Conservation (phyloP, 768 basidiomycete species). For the Mycena rosella region DNA sequence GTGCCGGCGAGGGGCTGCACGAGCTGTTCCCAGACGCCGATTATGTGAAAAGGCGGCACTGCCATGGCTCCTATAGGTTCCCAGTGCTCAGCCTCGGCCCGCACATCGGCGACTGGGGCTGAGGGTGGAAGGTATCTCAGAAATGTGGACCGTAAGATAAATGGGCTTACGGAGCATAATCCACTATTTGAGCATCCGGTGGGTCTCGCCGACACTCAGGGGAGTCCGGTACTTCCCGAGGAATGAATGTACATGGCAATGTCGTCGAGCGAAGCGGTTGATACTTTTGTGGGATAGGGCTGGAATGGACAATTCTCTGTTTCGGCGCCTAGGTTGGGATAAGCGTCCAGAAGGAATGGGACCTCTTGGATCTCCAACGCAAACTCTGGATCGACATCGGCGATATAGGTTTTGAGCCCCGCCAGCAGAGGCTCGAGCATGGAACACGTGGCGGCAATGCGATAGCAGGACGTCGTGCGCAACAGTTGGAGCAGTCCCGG, state of each 20-base stretch:
- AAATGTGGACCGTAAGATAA: background rate
- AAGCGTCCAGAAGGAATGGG: background rate
- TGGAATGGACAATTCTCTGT: background rate
- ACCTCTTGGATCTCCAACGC: background rate
- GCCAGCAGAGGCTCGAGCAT: background rate
- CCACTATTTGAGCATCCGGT: slow-evolving; percentile 41
- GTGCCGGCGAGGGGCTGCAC: slow-evolving; percentile 39
- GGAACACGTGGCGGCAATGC: background rate
- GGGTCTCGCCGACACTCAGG: slow-evolving; percentile 50
- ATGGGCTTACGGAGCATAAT: slow-evolving; percentile 37
- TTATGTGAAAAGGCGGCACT: slow-evolving; percentile 50
- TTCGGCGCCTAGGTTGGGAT: background rate
- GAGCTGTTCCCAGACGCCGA: slow-evolving; percentile 44
- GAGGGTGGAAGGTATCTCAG: background rate
- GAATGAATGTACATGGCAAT: slow-evolving; percentile 51
- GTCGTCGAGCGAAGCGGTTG: slow-evolving; percentile 29
- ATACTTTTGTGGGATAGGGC: background rate
- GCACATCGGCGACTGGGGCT: slow-evolving; percentile 31
- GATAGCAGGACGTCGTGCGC: background rate
- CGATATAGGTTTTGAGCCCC: background rate
- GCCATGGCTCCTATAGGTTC: slow-evolving; percentile 42
- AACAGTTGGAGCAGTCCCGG: background rate
- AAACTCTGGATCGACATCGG: background rate
- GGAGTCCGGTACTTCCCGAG: slow-evolving; percentile 55
- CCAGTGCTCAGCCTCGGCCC: slow-evolving; percentile 27